Evolutionary conservation across 1,284 basidiomycete species (phyloP).

Genomic region (Cerrena zonata): DNA sequence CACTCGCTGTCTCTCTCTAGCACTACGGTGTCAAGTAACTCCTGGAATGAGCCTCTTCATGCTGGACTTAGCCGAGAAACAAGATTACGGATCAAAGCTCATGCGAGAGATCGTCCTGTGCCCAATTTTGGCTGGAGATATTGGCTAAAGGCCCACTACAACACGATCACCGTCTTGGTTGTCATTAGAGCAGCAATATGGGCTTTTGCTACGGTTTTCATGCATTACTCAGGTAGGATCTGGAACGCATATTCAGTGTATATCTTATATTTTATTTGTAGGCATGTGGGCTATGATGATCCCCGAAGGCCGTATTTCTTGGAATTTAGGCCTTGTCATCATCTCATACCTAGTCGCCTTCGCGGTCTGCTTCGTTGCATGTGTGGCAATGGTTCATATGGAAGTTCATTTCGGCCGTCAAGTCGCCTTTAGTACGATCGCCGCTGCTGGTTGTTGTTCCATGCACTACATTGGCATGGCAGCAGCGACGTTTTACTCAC

Average conservation of each 20-base stretch:
- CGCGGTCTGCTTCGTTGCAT: slow-evolving; percentile 23
- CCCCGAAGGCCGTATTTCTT: slow-evolving; percentile 23
- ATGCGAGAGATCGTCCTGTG: slow-evolving; percentile 22
- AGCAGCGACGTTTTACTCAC: slow-evolving; percentile 26
- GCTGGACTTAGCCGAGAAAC: slow-evolving; percentile 26
- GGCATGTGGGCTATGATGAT: slow-evolving; percentile 30
- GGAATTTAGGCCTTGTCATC: slow-evolving; percentile 19
- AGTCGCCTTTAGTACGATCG: slow-evolving; percentile 25
- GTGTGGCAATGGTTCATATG: slow-evolving; percentile 27
- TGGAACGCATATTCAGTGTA: neutral
- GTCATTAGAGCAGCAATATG: slow-evolving; percentile 22
- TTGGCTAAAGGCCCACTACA: slow-evolving; percentile 20
- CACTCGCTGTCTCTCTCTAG: slow-evolving; percentile 11
- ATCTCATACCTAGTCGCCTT: slow-evolving; percentile 26
- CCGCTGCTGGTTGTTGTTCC: slow-evolving; percentile 22
- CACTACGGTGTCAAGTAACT: slow-evolving; percentile 18
- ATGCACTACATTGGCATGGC: slow-evolving; percentile 31
- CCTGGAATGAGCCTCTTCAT: slow-evolving; percentile 24
- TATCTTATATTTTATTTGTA: slow-evolving; percentile 4
- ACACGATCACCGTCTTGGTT: slow-evolving; percentile 17
- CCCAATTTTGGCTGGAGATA: slow-evolving; percentile 25
- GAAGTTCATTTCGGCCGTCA: slow-evolving; percentile 27
- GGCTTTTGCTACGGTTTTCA: slow-evolving; percentile 26
- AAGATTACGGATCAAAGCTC: slow-evolving; percentile 24
- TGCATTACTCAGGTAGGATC: slow-evolving; percentile 28